Conservation (phyloP, 768 basidiomycete genomes). For the Artomyces pyxidatus region DNA sequence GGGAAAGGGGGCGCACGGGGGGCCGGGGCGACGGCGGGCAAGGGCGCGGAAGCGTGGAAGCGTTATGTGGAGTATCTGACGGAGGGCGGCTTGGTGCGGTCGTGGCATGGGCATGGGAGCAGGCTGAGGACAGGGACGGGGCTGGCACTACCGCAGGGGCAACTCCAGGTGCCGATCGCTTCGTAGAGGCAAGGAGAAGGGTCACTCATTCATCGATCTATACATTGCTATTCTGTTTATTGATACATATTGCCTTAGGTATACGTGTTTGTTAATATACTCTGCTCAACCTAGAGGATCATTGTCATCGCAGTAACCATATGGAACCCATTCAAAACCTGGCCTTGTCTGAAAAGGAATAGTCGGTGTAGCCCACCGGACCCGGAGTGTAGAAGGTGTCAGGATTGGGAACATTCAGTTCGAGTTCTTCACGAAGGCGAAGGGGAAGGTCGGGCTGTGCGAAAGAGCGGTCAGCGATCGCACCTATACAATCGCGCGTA, state of each 20-base stretch:
- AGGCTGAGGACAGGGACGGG: too few relatives aligned
- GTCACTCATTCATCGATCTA: too few relatives aligned
- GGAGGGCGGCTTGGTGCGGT: slow-evolving; percentile 44
- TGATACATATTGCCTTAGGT: too few relatives aligned
- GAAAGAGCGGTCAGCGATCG: slow-evolving; percentile 11
- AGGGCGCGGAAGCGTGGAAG: slow-evolving; percentile 38
- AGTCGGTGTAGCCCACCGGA: slow-evolving; percentile 6
- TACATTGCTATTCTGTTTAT: too few relatives aligned
- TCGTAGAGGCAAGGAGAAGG: too few relatives aligned
- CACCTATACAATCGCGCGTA: slow-evolving; percentile 3
- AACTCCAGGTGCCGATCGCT: too few relatives aligned
- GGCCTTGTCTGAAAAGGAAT: neutral
- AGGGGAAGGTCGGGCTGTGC: slow-evolving; percentile 14
- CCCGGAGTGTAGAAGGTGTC: slow-evolving; percentile 11
- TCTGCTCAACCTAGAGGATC: too few relatives aligned
- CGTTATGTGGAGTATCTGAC: slow-evolving; percentile 51
- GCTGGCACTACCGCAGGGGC: too few relatives aligned
- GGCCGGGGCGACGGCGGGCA: neutral
- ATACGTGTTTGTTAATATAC: too few relatives aligned
- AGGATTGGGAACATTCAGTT: slow-evolving; percentile 10
- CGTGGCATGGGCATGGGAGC: too few relatives aligned
- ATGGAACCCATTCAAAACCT: too few relatives aligned
- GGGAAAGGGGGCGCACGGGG: slow-evolving; percentile 28
- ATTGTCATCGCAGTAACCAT: too few relatives aligned
- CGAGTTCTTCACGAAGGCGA: slow-evolving; percentile 5